Evolutionary conservation across 345 rosid species (phyloP), one percentile per base, ranked within the genome.

Genomic region (Cardamine chenopodiifolia): DNA sequence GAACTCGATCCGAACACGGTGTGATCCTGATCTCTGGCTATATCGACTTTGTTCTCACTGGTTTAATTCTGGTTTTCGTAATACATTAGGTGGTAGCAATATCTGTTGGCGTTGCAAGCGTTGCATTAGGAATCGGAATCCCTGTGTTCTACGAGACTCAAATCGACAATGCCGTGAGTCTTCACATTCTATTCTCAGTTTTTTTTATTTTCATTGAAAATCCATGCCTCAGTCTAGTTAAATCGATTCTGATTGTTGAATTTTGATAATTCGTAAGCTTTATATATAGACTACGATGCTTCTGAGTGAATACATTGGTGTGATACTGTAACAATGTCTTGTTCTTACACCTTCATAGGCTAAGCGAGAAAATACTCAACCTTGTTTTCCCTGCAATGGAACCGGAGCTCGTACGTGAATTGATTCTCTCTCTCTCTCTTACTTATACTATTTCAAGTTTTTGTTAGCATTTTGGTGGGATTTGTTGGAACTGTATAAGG

Each of bases 351-450:
- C 2, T 66, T 56, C 28, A 73, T 82, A 93, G 98, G 88, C 96
- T 19, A 88, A 84, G 72, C 83, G 97, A 65, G 97, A 90, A 1
- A 95, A 91, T 40, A 91, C 96, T 0, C 99, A 95, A 79, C 91
- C 93, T 14, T 95, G 97, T 83, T 95, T 95, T 75, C 99, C 99
- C 37, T 95, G 99, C 74, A 77, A 62, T 67, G 98, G 98, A 68
- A 65, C 89, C 19, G 99, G 99, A 53, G 97, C 99, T 54, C 97
- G 97, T 90, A 85, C 77, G 97, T 82, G 14, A 8, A 47, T 44
- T 31, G 4, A 8, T 29, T 28, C 26, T 31, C 32, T 60, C 58
- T 26, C 13, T 68, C 53, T 68, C 5, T 14, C 47, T 39, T 1
- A 9, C 58, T 25, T 53, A 11, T 5, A 52, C 20, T 15, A 2